These are phyloP conservation scores for Eucalyptus curtisii DNA, from an alignment of 345 rosid genomes.

Conservation along the genomic window DNA sequence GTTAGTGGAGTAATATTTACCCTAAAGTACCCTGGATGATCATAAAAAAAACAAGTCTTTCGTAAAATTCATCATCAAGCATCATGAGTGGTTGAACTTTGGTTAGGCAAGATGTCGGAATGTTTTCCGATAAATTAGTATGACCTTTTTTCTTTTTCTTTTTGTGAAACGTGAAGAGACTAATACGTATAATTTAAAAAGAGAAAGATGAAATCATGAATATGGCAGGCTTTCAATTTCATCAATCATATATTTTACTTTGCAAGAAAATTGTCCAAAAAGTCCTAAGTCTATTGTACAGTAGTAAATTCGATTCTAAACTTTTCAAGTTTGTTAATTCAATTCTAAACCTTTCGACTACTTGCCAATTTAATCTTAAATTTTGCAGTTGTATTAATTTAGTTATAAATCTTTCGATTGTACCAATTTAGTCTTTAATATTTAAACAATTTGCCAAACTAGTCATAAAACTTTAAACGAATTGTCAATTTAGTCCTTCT, in stretches of 20 bases:
- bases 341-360: rapidly evolving
- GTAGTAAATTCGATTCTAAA: rapidly evolving
- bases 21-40: neutral
- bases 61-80: neutral
- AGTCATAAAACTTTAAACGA: no score
- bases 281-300: no score
- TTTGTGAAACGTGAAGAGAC: neutral
- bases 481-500: no score
- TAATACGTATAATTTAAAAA: neutral
- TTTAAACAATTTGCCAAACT: no score
- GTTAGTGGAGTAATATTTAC: neutral
- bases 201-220: neutral
- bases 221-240: neutral
- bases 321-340: rapidly evolving
- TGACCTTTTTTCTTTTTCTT: neutral
- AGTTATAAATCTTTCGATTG: rapidly evolving
- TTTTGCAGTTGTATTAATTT: rapidly evolving
- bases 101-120: neutral
- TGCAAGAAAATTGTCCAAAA: no score
- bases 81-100: neutral
- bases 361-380: no score
- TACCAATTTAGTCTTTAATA: no score
- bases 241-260: neutral
- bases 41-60: neutral
- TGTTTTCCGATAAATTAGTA: neutral